Conservation (phyloP, 1,284 basidiomycete species). For the Sporisorium exsertum region DNA sequence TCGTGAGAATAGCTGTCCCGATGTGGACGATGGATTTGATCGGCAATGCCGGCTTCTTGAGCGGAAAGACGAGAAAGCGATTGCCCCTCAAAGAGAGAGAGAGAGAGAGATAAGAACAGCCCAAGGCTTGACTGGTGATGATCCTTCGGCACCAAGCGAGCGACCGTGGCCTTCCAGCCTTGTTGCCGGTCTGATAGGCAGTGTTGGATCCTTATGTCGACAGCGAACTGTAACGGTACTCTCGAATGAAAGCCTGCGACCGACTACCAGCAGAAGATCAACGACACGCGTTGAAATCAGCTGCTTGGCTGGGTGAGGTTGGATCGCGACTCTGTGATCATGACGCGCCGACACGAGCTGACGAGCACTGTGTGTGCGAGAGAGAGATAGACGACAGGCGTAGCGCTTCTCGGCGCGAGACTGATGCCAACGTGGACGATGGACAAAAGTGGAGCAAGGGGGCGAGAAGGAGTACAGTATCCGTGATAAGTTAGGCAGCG, state of each 20-base stretch:
- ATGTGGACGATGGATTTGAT: not conserved
- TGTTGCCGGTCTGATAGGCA: constrained; percentile 47
- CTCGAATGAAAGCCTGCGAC: no score
- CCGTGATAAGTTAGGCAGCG: not conserved
- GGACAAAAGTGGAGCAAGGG: not conserved
- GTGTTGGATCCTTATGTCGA: no score
- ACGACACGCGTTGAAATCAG: no score
- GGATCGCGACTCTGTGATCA: not conserved
- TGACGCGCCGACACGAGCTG: constrained; percentile 13
- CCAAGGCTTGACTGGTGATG: no score
- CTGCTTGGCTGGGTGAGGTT: not conserved
- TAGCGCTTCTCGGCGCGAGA: constrained; percentile 1
- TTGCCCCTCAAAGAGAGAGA: no score
- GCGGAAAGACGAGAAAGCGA: not conserved
- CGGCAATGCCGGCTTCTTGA: not conserved
- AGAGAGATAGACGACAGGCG: not conserved
- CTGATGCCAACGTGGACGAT: not conserved
- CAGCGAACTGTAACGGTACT: no score
- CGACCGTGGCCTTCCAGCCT: constrained; percentile 15
- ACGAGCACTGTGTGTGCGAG: no score
- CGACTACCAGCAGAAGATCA: no score
- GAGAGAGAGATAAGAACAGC: not conserved
- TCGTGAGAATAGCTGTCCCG: not conserved
- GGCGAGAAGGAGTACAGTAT: not conserved
- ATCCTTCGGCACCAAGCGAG: not conserved